Base-by-base conservation (phyloP, 768 basidiomycete genomes). In the Pholiota conissans region DNA sequence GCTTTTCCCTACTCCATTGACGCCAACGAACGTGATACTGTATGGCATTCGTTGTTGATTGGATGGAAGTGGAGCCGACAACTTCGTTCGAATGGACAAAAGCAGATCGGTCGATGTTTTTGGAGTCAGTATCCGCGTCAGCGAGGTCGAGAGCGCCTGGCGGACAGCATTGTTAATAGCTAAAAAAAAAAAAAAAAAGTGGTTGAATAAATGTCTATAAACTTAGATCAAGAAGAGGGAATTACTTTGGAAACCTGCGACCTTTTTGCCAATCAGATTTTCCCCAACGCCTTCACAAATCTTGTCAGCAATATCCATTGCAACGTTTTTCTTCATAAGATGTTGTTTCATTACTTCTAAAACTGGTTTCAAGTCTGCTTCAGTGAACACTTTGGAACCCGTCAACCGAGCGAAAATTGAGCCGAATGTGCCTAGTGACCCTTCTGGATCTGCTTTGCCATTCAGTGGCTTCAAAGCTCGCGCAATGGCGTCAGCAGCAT, bases 1-100 rank as follows among this genome's bases (percentile, higher is more conserved):
- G 65, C 93, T 96, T 78, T 99, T 99, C 29, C 97, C 97, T 24
- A 99, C 97, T 24, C 97, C 97, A 67, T 99, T 99, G 34, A 99
- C 97, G 13, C 97, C 97, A 39, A 98, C 95, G 69, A 99, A 99
- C 0, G 94, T 89, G 65, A 99, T 91, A 65, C 86, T 87, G 73
- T 98, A 98, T 0, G 96, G 96, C 65, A 86, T 78, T 9, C 90
- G 84, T 65, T 89, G 88, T 66, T 90, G 87, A 28, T 84, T 84
- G 9, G 91, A 87, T 2, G 90, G 74, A 26, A 93, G 71, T 18
- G 89, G 84, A 0, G 89, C 86, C 0, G 87, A 84, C 2, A 91
- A 76, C 66, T 98, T 99, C 18, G 87, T 90, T 49, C 93, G 85
- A 66, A 99, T 97, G 28, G 95, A 93, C 45, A 97, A 80, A 16